Evolutionary conservation across 2,329 filamentous ascomycete species (phyloP).

Genomic region (Elsinoe ampelina): DNA sequence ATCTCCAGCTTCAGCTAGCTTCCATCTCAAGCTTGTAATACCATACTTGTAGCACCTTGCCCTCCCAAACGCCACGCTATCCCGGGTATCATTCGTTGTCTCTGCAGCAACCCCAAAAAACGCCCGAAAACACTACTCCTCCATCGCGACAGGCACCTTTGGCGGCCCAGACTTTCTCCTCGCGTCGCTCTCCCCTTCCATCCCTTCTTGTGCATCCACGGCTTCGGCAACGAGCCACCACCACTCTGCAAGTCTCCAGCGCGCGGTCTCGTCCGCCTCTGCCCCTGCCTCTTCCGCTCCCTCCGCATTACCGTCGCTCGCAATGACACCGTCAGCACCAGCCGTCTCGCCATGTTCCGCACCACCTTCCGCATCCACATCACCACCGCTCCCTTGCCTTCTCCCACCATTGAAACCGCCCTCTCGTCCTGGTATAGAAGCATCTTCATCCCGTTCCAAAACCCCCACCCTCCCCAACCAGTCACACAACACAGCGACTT

Average conservation of each 20-base stretch:
- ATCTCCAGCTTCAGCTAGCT: background rate
- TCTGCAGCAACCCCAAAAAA: background rate
- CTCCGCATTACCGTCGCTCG: no score
- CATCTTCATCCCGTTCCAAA: slow-evolving; percentile 30
- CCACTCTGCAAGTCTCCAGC: slow-evolving; percentile 13
- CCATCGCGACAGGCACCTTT: background rate
- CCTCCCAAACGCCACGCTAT: background rate
- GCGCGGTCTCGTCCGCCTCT: background rate
- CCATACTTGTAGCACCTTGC: background rate
- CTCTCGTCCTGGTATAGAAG: background rate
- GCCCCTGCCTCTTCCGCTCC: no score
- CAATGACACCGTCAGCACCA: no score
- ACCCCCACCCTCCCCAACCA: slow-evolving; percentile 52
- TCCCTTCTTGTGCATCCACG: background rate
- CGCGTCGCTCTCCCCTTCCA: background rate
- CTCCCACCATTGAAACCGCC: background rate
- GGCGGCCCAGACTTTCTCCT: background rate
- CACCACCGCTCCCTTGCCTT: background rate
- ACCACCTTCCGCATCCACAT: background rate
- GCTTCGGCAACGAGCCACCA: slow-evolving; percentile 14
- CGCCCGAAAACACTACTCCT: background rate
- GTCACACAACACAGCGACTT: slow-evolving; percentile 48
- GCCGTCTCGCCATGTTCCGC: no score
- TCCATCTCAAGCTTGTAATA: background rate
- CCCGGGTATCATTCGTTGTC: slow-evolving; percentile 1